Evolutionary conservation across 495 filamentous ascomycete genomes (phyloP).

Genomic region (Parathielavia appendiculata): DNA sequence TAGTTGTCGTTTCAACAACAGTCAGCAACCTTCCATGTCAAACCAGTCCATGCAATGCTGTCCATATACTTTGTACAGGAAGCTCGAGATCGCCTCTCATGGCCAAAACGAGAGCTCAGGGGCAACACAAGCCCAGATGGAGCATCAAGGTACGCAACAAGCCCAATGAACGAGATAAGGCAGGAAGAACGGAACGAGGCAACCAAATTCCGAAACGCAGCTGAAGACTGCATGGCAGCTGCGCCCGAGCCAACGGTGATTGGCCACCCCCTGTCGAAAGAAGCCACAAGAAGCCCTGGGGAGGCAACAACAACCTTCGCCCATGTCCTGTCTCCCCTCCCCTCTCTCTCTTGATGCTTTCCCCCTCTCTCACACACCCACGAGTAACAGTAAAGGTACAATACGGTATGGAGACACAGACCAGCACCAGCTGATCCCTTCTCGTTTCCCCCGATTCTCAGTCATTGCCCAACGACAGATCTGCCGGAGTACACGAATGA

Average conservation of each 20-base stretch:
- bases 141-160: not conserved
- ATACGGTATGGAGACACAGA: not conserved
- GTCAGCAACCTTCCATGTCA: no score
- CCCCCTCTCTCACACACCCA: not conserved
- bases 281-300: no score
- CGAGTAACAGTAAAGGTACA: not conserved
- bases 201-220: not conserved
- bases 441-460: no score
- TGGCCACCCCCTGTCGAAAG: not conserved
- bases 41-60: no score
- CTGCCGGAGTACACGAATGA: not conserved
- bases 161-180: not conserved
- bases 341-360: not conserved
- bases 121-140: slow-evolving; percentile 7
- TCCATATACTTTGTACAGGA: no score
- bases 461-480: no score
- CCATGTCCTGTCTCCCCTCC: not conserved
- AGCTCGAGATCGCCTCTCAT: not conserved
- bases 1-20: no score
- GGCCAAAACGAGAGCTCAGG: not conserved
- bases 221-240: not conserved
- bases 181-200: slow-evolving; percentile 6
- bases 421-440: not conserved
- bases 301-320: not conserved
- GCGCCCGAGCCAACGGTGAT: not conserved